Conservation (phyloP, 2,329 filamentous ascomycete genomes). For the Beauveria bassiana region DNA sequence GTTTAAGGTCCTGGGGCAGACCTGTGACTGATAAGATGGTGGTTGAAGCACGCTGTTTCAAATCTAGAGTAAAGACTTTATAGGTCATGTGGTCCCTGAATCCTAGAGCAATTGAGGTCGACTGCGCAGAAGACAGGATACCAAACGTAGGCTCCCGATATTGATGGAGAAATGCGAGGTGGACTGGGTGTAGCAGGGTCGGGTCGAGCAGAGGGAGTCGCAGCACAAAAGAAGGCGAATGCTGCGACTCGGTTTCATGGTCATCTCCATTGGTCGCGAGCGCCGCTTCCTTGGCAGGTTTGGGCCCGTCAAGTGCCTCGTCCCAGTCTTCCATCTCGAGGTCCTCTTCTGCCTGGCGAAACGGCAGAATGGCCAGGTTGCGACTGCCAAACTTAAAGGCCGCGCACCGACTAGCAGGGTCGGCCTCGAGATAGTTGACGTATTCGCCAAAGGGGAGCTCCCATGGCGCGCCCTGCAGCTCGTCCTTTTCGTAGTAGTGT, state of each 20-base stretch:
- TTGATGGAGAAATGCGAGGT: slow-evolving; percentile 89
- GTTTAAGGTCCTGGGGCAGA: slow-evolving; percentile 80
- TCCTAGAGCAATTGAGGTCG: slow-evolving; percentile 69
- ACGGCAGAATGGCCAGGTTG: slow-evolving; percentile 88
- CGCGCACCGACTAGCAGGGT: slow-evolving; percentile 87
- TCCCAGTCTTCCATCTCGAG: slow-evolving; percentile 90
- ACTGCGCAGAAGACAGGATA: slow-evolving; percentile 71
- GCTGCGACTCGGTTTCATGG: slow-evolving; percentile 53
- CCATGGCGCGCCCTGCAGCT: slow-evolving; percentile 76
- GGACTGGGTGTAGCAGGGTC: slow-evolving; percentile 76
- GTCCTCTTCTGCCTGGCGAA: slow-evolving; percentile 78
- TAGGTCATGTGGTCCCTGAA: slow-evolving; percentile 82
- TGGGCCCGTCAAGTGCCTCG: slow-evolving; percentile 66
- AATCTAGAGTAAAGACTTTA: slow-evolving; percentile 89
- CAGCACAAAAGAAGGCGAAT: slow-evolving; percentile 87
- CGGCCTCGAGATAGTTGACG: slow-evolving; percentile 75
- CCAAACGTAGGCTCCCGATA: slow-evolving; percentile 97
- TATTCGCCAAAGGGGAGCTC: slow-evolving; percentile 66
- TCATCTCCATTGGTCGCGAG: slow-evolving; percentile 28
- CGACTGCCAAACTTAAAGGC: slow-evolving; percentile 85
- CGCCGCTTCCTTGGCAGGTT: slow-evolving; percentile 40
- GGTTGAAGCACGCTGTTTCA: slow-evolving; percentile 88
- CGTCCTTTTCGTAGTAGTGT: slow-evolving; percentile 96
- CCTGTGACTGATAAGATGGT: slow-evolving; percentile 80
- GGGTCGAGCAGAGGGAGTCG: slow-evolving; percentile 84